Evolutionary conservation across 345 rosid genomes (phyloP), one percentile per base, ranked within the genome.

Genomic region (Hevea brasiliensis): DNA sequence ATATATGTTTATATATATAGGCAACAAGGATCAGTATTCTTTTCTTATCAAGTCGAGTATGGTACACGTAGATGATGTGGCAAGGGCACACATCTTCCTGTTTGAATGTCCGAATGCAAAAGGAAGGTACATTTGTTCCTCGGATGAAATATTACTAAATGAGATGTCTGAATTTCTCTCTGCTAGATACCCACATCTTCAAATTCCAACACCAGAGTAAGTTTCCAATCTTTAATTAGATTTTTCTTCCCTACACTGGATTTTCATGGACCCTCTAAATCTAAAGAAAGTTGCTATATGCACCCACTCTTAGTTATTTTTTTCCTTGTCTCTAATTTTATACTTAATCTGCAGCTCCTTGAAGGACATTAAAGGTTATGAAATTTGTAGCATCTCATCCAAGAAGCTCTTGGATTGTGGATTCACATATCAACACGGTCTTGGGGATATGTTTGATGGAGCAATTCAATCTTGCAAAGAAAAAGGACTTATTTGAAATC

Each of bases 61-160:
- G 88, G 90, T 83, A 54, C 88, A 83, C 37, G 65, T 82, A 6
- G 86, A 89, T 44, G 89, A 84, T 48, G 74, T 84, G 9, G 82
- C 67, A 1, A 80, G 64, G 8, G 87, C 84, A 48, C 85, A 84
- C 29, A 86, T 86, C 17, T 84, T 81, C 68, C 74, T 86, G 32
- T 70, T 81, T 26, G 84, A 88, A 42, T 21, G 67, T 54, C 66
- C 83, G 0, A 41, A 77, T 7, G 80, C 83, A 32, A 67, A 80
- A 41, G 91, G 85, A 29, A 80, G 91, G 23, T 76, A 86, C 44
- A 76, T 65, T 40, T 86, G 85, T 78, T 81, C 84, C n/a, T 69
- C 83, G 0, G 21, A 66, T n/a, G 40, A 0, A 0, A 1, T 81
- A 7, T 75, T 3, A 67, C 75, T 24, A 40, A 63, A 15, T 32